These are phyloP conservation scores for Candida argentea DNA, from an alignment of 805 yeast species.

Conservation along the genomic window DNA sequence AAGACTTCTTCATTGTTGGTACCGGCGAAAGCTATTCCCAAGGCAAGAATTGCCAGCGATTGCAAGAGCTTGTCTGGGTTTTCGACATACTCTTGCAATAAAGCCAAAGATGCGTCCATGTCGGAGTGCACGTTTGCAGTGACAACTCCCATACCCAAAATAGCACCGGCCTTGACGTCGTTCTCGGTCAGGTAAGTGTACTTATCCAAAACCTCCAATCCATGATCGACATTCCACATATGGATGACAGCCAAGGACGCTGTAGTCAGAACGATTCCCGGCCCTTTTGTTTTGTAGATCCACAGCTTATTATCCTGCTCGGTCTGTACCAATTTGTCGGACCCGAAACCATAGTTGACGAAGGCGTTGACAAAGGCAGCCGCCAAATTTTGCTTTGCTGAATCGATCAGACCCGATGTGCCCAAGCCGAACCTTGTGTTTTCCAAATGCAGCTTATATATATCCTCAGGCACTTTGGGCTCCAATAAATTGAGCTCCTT, in stretches of 20 bases:
- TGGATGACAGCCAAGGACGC: slow-evolving; percentile 85
- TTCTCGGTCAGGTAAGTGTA: slow-evolving; percentile 78
- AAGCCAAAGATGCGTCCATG: slow-evolving; percentile 81
- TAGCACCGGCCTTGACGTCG: slow-evolving; percentile 91
- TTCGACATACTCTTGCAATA: slow-evolving; percentile 73
- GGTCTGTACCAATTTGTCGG: slow-evolving; percentile 69
- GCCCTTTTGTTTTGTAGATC: slow-evolving; percentile 87
- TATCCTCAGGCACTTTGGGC: slow-evolving; percentile 91
- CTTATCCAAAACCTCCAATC: slow-evolving; percentile 82
- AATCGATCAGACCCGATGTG: slow-evolving; percentile 52
- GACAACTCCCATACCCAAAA: slow-evolving; percentile 88
- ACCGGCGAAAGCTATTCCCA: slow-evolving; percentile 93
- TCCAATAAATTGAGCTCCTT: slow-evolving; percentile 82
- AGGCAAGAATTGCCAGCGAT: slow-evolving; percentile 78
- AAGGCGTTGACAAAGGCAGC: slow-evolving; percentile 90
- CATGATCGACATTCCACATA: slow-evolving; percentile 87
- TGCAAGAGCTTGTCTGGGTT: slow-evolving; percentile 55
- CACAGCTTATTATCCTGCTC: slow-evolving; percentile 66
- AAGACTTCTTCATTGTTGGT: slow-evolving; percentile 78
- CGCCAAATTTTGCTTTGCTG: slow-evolving; percentile 92
- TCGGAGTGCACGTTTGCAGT: slow-evolving; percentile 93
- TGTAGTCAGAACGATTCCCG: slow-evolving; percentile 85
- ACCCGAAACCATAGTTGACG: slow-evolving; percentile 83
- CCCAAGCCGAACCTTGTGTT: slow-evolving; percentile 50
- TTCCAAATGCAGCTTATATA: slow-evolving; percentile 86